Conservation (phyloP, 495 filamentous ascomycete species). For the Cladorrhinum samala region DNA sequence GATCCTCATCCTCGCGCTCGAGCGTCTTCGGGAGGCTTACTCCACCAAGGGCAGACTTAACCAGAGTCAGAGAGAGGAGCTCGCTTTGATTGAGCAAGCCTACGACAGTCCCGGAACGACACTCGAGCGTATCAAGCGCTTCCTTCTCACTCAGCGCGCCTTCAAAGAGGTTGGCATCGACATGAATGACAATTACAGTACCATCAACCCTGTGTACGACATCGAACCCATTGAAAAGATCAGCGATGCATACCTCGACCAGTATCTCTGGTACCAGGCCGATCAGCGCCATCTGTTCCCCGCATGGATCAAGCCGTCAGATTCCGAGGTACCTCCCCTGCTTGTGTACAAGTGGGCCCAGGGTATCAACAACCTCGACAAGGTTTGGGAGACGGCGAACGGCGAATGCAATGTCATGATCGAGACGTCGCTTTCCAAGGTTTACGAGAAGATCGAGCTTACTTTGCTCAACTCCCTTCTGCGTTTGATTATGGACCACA, state of each 20-base stretch:
- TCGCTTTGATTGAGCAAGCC: constrained; percentile 96
- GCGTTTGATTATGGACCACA: constrained; percentile 98
- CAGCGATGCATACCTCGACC: constrained; percentile 97
- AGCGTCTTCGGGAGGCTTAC: constrained; percentile 91
- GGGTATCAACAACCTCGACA: constrained; percentile 97
- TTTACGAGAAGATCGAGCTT: constrained; percentile 99
- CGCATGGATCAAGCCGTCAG: constrained; percentile 98
- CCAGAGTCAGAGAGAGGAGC: constrained; percentile 94
- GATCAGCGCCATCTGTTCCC: constrained; percentile 98
- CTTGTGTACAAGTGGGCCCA: constrained; percentile 99
- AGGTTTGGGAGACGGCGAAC: constrained; percentile 92
- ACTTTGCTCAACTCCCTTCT: constrained; percentile 90
- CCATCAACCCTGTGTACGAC: constrained; percentile 98
- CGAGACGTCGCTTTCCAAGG: constrained; percentile 95
- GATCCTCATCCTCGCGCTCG: constrained; percentile 93
- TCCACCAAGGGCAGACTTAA: constrained; percentile 96
- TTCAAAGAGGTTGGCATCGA: constrained; percentile 99
- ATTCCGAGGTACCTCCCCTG: constrained; percentile 96
- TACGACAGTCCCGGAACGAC: constrained; percentile 98
- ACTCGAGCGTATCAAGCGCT: constrained; percentile 93
- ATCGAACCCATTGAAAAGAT: constrained; percentile 99
- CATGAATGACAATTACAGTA: constrained; percentile 99
- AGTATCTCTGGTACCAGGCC: constrained; percentile 99
- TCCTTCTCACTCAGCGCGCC: constrained; percentile 90
- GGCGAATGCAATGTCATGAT: constrained; percentile 99